These are phyloP conservation scores for Madurella fahalii DNA, from an alignment of 2,329 filamentous ascomycete genomes.

Conservation along the genomic window DNA sequence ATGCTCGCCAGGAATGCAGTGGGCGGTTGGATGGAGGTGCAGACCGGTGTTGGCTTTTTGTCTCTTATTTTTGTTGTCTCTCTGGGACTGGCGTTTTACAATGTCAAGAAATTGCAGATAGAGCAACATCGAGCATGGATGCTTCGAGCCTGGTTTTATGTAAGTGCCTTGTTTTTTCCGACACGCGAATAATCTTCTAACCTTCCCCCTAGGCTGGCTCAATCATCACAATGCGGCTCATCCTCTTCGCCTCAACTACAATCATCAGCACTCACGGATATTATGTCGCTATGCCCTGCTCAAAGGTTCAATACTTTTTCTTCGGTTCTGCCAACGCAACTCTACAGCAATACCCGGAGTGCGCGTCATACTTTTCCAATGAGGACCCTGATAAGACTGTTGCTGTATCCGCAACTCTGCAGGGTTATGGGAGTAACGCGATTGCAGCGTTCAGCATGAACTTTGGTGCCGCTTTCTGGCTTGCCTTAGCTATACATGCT, in stretches of 20 bases:
- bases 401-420: slow-evolving; percentile 34
- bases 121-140: slow-evolving; percentile 63
- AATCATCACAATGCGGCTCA: slow-evolving; percentile 50
- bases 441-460: slow-evolving; percentile 42
- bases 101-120: slow-evolving; percentile 58
- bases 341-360: no score
- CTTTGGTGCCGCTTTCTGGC: slow-evolving; percentile 52
- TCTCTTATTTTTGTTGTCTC: slow-evolving; percentile 42
- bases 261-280: slow-evolving; percentile 35
- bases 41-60: slow-evolving; percentile 41
- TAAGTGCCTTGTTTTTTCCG: slow-evolving; percentile 27
- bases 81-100: slow-evolving; percentile 47
- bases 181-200: not conserved
- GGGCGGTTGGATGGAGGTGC: slow-evolving; percentile 51
- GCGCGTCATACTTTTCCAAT: slow-evolving; percentile 31
- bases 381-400: slow-evolving; percentile 26
- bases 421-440: slow-evolving; percentile 28
- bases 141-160: slow-evolving; percentile 51
- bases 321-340: not conserved
- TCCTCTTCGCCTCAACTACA: slow-evolving; percentile 40
- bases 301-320: slow-evolving; percentile 43
- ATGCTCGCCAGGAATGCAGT: slow-evolving; percentile 50
- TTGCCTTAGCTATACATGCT: slow-evolving; percentile 49
- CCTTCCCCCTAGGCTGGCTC: slow-evolving; percentile 36
- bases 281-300: slow-evolving; percentile 39